phyloP scores from a whole-genome alignment of 257 asterid species.

The Linaria vulgaris region DNA sequence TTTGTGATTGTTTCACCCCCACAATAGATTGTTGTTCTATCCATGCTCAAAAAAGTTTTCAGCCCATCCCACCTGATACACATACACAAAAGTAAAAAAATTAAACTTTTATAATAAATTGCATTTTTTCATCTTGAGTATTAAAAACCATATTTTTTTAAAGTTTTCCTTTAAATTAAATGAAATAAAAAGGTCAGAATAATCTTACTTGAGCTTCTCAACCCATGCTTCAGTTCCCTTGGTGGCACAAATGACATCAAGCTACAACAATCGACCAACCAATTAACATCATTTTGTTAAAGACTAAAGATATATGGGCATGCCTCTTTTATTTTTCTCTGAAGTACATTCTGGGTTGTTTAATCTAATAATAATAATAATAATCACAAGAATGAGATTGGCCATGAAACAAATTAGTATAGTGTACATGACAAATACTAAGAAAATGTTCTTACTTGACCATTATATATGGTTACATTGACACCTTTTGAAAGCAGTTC shows the following conservation, averaged over 20 bases:
- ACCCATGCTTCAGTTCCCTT: constrained; percentile 95
- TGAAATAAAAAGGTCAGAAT: neutral
- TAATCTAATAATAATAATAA: no score
- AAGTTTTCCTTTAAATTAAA: no score
- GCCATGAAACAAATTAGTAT: no score
- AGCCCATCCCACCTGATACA: constrained; percentile 82
- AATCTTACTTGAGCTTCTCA: constrained; percentile 76
- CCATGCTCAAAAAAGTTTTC: constrained; percentile 48
- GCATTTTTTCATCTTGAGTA: no score
- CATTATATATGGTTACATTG: constrained; percentile 75
- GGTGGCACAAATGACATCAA: constrained; percentile 87
- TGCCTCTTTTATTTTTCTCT: no score
- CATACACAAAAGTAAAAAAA: no score
- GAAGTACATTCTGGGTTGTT: no score
- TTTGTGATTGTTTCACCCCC: constrained; percentile 45
- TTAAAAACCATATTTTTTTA: no score
- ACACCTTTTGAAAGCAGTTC: constrained; percentile 78
- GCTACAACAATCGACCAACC: constrained; percentile 40
- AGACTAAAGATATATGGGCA: no score
- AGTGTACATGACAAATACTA: no score
- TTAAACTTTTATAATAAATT: no score
- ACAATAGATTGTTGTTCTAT: constrained; percentile 65
- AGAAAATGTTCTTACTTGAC: constrained; percentile 60
- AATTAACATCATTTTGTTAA: neutral
- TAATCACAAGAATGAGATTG: no score